Percentiles rank a stretch among this genome's conserved stretches.
phyloP scores from a whole-genome alignment of 176 grass and related monocot genomes.

The Rhynchospora breviuscula region DNA sequence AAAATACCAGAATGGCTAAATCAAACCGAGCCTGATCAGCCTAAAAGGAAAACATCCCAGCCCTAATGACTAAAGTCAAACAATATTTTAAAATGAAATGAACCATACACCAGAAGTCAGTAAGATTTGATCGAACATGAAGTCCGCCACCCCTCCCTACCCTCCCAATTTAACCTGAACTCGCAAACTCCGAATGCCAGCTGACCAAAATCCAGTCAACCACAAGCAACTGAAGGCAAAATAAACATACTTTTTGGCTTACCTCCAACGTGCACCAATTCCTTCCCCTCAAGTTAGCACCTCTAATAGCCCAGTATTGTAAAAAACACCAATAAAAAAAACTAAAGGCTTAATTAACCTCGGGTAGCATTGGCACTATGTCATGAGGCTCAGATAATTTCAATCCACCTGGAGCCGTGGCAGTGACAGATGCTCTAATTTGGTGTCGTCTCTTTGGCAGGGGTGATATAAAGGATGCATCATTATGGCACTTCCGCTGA shows the following conservation, averaged over 20 bases:
- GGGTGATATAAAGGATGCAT: neutral
- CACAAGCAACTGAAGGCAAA: neutral
- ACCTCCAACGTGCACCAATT: neutral
- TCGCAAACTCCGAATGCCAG: neutral
- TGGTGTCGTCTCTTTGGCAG: conserved; percentile 2
- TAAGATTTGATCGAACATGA: neutral
- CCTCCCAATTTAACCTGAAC: neutral
- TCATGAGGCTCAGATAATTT: conserved; percentile 8
- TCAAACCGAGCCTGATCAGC: neutral
- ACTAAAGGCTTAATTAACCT: neutral
- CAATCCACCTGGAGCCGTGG: neutral
- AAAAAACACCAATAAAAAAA: neutral
- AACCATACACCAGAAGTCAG: neutral
- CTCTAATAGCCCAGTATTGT: neutral
- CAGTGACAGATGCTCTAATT: conserved; percentile 10
- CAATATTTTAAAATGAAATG: neutral
- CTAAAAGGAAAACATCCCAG: neutral
- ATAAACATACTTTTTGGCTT: neutral
- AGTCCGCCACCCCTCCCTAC: neutral
- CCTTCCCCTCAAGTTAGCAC: neutral
- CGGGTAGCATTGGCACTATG: neutral
- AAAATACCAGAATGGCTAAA: neutral
- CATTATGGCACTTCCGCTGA: conserved; percentile 21
- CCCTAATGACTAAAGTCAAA: neutral
- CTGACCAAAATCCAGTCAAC: neutral